Base-by-base conservation (phyloP, 495 filamentous ascomycete genomes). In the Glutinoglossum americanum region DNA sequence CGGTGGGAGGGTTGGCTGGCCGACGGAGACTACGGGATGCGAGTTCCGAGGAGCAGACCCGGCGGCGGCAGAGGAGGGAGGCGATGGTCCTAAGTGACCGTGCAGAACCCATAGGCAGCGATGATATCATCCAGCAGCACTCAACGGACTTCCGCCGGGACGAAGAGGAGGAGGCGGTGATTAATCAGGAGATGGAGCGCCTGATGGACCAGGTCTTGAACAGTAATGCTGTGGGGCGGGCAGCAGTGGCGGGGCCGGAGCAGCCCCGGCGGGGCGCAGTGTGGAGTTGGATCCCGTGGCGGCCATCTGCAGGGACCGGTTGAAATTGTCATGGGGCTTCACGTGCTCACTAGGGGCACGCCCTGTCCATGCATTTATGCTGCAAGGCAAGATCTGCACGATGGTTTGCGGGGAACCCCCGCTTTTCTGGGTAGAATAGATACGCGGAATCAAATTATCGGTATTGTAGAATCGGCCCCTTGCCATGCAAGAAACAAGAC, bases 81-180 rank as follows among this genome's bases (percentile, higher is more conserved):
- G 76, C 76, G 15, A 76, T 77, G 71, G 76, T 78, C 4, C 58
- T 76, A 53, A 74, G 73, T 60, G 76, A 77, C 53, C 68, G 71
- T 47, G 74, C 69, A 47, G 69, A 67, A 44, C 74, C 75, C 6
- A 63, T 76, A 51, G 72, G 73, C 19, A 65, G 65, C 57, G 71
- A 70, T 17, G 71, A 77, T 55, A 78, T 78, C 54, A 76, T 78
- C 51, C 70, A 77, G 59, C 65, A 23, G 41, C 49, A 17, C 4
- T 9, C 25, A 17, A 6, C 23, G 41, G 49, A 53, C 23, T 53
- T 53, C 49, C 23, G 49, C 11, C 49, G 49, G 11, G 23, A 27
- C 17, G 49, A 53, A 11, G 49, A 53, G 25, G 49, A 53, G 5
- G 49, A 53, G 26, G 49, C 28, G 7, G 49, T 25, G 5, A 27